Conservation (phyloP, 805 yeast genomes). For the Wickerhamiella vanderwaltii region DNA sequence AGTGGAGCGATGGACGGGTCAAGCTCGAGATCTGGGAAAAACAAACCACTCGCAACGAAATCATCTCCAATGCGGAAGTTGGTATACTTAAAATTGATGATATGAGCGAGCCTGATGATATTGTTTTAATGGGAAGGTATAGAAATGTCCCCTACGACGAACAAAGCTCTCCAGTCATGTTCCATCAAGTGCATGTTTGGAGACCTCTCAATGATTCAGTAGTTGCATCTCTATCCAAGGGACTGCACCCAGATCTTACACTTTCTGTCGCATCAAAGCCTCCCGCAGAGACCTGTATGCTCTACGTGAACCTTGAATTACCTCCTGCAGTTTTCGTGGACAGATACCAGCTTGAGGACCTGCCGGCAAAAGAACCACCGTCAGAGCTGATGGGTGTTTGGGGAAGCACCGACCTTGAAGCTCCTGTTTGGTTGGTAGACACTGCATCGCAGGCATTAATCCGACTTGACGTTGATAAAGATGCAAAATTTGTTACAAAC, state of each 20-base stretch:
- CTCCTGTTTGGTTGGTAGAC: slow-evolving; percentile 38
- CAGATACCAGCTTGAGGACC: slow-evolving; percentile 37
- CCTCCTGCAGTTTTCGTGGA: slow-evolving; percentile 42
- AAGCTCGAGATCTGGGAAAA: slow-evolving; percentile 4
- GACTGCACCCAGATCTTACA: slow-evolving; percentile 20
- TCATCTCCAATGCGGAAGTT: slow-evolving; percentile 14
- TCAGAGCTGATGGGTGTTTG: slow-evolving; percentile 32
- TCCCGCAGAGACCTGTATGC: slow-evolving; percentile 30
- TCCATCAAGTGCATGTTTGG: slow-evolving; percentile 15
- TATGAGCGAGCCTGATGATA: slow-evolving; percentile 4
- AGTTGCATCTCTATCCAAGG: slow-evolving; percentile 6
- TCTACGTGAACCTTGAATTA: slow-evolving; percentile 34
- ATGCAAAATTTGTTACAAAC: slow-evolving; percentile 13
- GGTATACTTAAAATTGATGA: slow-evolving; percentile 16
- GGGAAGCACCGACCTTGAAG: slow-evolving; percentile 49
- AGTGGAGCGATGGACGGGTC: slow-evolving; percentile 12
- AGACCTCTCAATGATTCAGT: slow-evolving; percentile 3
- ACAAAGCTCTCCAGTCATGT: slow-evolving; percentile 15
- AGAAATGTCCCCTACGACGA: slow-evolving; percentile 12
- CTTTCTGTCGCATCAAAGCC: slow-evolving; percentile 8
- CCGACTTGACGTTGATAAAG: slow-evolving; percentile 9
- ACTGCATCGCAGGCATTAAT: slow-evolving; percentile 41
- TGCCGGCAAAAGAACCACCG: slow-evolving; percentile 20
- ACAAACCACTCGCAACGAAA: not conserved
- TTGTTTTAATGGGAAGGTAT: slow-evolving; percentile 14